phyloP scores from a whole-genome alignment of 2,329 filamentous ascomycete genomes.

The Trichoderma koningii region DNA sequence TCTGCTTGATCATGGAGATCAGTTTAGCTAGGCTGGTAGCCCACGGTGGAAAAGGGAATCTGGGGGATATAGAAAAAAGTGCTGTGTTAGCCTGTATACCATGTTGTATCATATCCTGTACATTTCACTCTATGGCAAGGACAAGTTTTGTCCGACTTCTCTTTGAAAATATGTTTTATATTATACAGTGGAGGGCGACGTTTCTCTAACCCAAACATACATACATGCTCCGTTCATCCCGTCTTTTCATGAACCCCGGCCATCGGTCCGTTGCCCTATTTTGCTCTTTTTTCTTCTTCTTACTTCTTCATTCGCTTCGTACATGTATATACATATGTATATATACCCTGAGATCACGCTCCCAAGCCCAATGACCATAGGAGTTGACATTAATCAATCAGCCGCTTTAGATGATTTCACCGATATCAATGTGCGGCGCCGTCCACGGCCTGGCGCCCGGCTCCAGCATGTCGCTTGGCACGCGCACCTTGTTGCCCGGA shows the following conservation, averaged over 20 bases:
- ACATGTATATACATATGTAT: slow-evolving; percentile 16
- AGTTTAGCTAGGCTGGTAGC: slow-evolving; percentile 53
- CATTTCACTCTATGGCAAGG: neutral
- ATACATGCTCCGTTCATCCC: neutral
- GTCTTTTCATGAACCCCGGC: slow-evolving; percentile 14
- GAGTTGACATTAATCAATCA: slow-evolving; percentile 5
- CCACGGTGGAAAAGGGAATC: neutral
- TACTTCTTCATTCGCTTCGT: slow-evolving; percentile 28
- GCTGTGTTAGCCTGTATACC: slow-evolving; percentile 11
- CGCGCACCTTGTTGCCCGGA: slow-evolving; percentile 63
- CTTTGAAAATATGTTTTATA: slow-evolving; percentile 43
- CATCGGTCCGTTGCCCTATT: slow-evolving; percentile 3
- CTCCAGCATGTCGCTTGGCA: slow-evolving; percentile 70
- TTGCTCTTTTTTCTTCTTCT: slow-evolving; percentile 5
- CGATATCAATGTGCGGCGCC: slow-evolving; percentile 68
- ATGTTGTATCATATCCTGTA: slow-evolving; percentile 15
- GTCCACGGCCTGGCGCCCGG: slow-evolving; percentile 64
- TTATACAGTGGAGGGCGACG: slow-evolving; percentile 38
- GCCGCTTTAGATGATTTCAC: slow-evolving; percentile 60
- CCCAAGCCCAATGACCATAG: neutral
- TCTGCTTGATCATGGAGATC: slow-evolving; percentile 63
- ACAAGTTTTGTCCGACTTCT: slow-evolving; percentile 32
- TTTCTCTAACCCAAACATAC: slow-evolving; percentile 25
- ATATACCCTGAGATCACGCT: slow-evolving; percentile 12
- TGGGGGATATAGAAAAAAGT: neutral